phyloP scores from a whole-genome alignment of 2,329 filamentous ascomycete genomes.

The Pseudogymnoascus sp. region DNA sequence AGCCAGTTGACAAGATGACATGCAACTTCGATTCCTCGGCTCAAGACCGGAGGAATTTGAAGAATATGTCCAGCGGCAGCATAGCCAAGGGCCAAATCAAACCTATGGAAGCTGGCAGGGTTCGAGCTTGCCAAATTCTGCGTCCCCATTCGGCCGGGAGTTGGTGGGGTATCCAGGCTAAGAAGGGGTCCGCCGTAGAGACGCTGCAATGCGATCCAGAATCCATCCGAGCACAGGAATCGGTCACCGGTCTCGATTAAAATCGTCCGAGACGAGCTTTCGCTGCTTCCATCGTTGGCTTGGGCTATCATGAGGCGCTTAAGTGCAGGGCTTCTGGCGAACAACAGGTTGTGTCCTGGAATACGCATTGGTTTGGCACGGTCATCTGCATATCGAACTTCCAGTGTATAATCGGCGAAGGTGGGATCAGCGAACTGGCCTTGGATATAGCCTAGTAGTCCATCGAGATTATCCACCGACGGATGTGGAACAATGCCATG shows the following conservation, averaged over 20 bases:
- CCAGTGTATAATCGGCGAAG: slow-evolving; percentile 39
- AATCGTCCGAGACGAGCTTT: slow-evolving; percentile 31
- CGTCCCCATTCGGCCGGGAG: slow-evolving; percentile 16
- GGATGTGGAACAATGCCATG: slow-evolving; percentile 15
- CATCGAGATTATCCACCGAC: slow-evolving; percentile 28
- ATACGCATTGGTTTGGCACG: slow-evolving; percentile 36
- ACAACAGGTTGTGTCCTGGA: slow-evolving; percentile 46
- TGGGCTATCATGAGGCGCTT: slow-evolving; percentile 28
- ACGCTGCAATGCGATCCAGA: slow-evolving; percentile 48
- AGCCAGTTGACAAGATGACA: slow-evolving; percentile 52
- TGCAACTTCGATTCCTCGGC: slow-evolving; percentile 52
- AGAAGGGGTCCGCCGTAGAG: slow-evolving; percentile 49
- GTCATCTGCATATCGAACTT: slow-evolving; percentile 37
- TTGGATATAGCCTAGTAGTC: slow-evolving; percentile 34
- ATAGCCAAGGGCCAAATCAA: slow-evolving; percentile 54
- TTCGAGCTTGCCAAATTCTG: slow-evolving; percentile 17
- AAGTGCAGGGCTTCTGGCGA: slow-evolving; percentile 43
- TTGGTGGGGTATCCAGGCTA: slow-evolving; percentile 26
- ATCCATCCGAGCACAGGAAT: slow-evolving; percentile 47
- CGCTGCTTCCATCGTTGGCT: slow-evolving; percentile 23
- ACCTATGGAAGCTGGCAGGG: slow-evolving; percentile 26
- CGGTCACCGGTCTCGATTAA: slow-evolving; percentile 42
- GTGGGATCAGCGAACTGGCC: slow-evolving; percentile 32
- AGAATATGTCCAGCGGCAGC: slow-evolving; percentile 54
- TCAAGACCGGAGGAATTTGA: slow-evolving; percentile 44